These are phyloP conservation scores for Arthrobotrys sinensis DNA, from an alignment of 2,329 filamentous ascomycete species.

Conservation along the genomic window DNA sequence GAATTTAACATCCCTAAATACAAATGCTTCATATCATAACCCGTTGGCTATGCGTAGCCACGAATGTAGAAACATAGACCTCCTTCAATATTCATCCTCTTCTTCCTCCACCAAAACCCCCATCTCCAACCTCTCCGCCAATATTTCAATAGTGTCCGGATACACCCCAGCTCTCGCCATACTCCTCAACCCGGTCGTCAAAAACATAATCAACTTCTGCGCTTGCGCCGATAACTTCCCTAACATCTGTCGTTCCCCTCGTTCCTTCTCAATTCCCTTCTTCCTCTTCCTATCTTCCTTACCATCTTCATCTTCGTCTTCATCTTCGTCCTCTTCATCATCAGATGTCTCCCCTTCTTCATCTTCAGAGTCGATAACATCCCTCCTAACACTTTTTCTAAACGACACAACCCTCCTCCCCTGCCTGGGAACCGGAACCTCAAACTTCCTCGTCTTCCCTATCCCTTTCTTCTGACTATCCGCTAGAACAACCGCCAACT, in stretches of 20 bases:
- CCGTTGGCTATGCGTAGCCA: neutral
- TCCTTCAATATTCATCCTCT: slow-evolving; percentile 13
- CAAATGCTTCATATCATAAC: neutral
- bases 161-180: slow-evolving; percentile 57
- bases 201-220: slow-evolving; percentile 51
- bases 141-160: slow-evolving; percentile 53
- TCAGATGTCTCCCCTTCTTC: slow-evolving; percentile 22
- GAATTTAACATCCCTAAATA: no score
- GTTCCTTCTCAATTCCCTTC: slow-evolving; percentile 23
- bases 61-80: neutral
- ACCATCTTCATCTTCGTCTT: slow-evolving; percentile 15
- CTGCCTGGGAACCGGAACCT: slow-evolving; percentile 19
- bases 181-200: slow-evolving; percentile 56
- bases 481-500: slow-evolving; percentile 27
- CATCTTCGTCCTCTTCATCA: slow-evolving; percentile 22
- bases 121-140: slow-evolving; percentile 60
- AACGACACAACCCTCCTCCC: slow-evolving; percentile 19
- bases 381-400: slow-evolving; percentile 10
- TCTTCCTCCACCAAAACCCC: slow-evolving; percentile 38
- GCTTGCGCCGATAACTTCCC: slow-evolving; percentile 40
- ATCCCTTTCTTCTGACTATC: slow-evolving; percentile 15
- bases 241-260: slow-evolving; percentile 15
- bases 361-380: slow-evolving; percentile 38
- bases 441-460: slow-evolving; percentile 5
- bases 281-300: slow-evolving; percentile 12